Conservation (phyloP, 495 filamentous ascomycete genomes). For the Penicillium paxilli region DNA sequence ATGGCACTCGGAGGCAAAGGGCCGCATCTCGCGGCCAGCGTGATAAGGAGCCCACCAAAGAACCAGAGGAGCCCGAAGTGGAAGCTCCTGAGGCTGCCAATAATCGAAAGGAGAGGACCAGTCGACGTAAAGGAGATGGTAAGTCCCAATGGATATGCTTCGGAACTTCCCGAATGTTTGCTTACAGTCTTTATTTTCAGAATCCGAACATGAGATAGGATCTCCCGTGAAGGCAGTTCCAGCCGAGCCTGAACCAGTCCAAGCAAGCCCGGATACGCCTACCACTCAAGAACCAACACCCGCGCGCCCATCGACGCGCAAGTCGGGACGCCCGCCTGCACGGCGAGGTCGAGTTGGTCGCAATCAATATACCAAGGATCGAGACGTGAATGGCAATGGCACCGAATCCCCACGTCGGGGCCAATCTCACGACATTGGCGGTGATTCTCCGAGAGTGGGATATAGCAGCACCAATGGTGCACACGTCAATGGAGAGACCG, state of each 20-base stretch:
- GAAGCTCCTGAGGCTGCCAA: conserved; percentile 68
- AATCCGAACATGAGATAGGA: conserved; percentile 39
- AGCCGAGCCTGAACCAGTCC: conserved; percentile 40
- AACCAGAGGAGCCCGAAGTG: conserved; percentile 62
- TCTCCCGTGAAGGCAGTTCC: conserved; percentile 42
- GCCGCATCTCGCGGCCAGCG: conserved; percentile 66
- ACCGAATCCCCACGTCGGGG: conserved; percentile 62
- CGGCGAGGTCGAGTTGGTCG: conserved; percentile 70
- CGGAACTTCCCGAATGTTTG: neutral
- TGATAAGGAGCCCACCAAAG: conserved; percentile 66
- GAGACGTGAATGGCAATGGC: conserved; percentile 60
- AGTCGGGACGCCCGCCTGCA: conserved; percentile 65
- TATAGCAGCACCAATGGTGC: conserved; percentile 32
- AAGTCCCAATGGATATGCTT: conserved; percentile 19
- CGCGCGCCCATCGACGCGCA: conserved; percentile 55
- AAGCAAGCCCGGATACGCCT: conserved; percentile 55
- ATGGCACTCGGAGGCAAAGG: conserved; percentile 64
- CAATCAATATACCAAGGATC: conserved; percentile 84
- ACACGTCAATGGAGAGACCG: conserved; percentile 45
- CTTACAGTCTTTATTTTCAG: conserved; percentile 18
- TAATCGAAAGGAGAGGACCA: conserved; percentile 73
- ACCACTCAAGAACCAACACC: conserved; percentile 47
- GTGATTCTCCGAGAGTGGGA: conserved; percentile 41
- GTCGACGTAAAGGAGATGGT: conserved; percentile 77
- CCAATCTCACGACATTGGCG: conserved; percentile 61